Evolutionary conservation across 2,329 filamentous ascomycete genomes (phyloP), one percentile per base, ranked within the genome.

Genomic region (Epichloe sibirici): DNA sequence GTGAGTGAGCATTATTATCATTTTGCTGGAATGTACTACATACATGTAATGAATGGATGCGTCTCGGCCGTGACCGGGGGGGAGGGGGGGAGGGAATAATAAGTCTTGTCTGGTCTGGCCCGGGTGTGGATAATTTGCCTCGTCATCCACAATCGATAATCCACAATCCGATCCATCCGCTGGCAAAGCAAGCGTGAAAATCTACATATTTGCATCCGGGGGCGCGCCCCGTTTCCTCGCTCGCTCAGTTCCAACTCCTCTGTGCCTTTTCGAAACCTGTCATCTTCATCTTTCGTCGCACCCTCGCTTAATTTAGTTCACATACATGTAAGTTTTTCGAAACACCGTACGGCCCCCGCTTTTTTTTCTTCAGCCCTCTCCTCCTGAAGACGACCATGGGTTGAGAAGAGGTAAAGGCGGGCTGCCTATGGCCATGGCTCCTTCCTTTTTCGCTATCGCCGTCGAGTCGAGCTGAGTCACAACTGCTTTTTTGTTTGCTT

Each of bases 111-210:
- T 28, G 28, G 28, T 28, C 37, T 31, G 39, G 17, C 17, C 37
- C n/a, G n/a, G 47, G 43, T 25, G 47, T 45, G 40, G 47, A 49
- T 45, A 39, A 55, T 52, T 52, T 52, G 53, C 51, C 53, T 42
- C 43, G 38, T 55, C 48, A 46, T 54, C 49, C 43, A 47, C 45
- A 43, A 43, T 39, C 49, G 42, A 21, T 21, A 46, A 31, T 17
- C 46, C 9, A 17, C 5, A 31, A 17, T 34, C 46, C 5, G 7
- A 17, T 34, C 37, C 21, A 25, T 8, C 46, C 34, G 12, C 35
- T 7, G 28, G 23, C 28, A 5, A 38, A 40, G 21, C 28, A 12
- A 13, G 46, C n/a, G 28, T 45, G 40, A 31, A 51, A 50, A 45
- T 45, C 42, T 54, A 21, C 17, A 21, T 21, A 54, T 54, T 54